Base-by-base conservation (phyloP, 164 flowering plant species). In the Liriodendron chinense region DNA sequence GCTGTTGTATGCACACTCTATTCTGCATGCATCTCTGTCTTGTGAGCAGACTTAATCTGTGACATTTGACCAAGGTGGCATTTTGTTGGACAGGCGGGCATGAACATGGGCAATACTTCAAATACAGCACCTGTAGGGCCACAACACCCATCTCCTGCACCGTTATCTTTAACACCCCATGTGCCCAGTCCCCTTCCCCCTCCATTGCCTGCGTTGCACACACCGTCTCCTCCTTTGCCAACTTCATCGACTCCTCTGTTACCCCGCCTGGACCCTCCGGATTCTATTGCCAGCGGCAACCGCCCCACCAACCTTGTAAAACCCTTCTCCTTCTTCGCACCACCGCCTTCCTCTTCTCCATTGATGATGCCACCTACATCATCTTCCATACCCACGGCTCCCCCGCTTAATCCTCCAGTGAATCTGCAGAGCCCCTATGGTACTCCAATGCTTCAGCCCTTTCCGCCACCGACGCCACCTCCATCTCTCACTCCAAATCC, bases 401-500 rank as follows among this genome's bases (percentile, higher is more conserved):
- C 92, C 74, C 89, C 92, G 47, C 87, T 88, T 28, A 89, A 84
- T 53, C 86, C 90, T 80, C 86, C 90, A 7, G 75, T 78, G 65
- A 85, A 75, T 82, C 76, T 86, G 28, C 98, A 89, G 24, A 93
- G 88, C 57, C 89, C 89, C 2, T 88, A 89, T 85, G 96, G 98
- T 68, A 71, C 92, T 72, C 96, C 98, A 6, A 23, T 92, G 84
- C 96, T 90, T 65, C 98, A 91, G 75, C 94, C 98, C 63, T 90
- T 92, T 78, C 97, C 97, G 56, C 97, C 97, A 65, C 97, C 97
- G 16, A 82, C 85, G 25, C 98, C 98, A 6, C 89, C 98, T 68
- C 88, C 84, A 47, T 91, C 96, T 65, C 92, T 93, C 47, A 89
- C 96, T 59, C 80, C 89, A 10, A 47, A 78, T 64, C 84, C 80